A percentile compares a stretch with the other conserved stretches of the same genome.
Conservation (phyloP, 371 early-diverging fungal species). For the Mucor lusitanicus region DNA sequence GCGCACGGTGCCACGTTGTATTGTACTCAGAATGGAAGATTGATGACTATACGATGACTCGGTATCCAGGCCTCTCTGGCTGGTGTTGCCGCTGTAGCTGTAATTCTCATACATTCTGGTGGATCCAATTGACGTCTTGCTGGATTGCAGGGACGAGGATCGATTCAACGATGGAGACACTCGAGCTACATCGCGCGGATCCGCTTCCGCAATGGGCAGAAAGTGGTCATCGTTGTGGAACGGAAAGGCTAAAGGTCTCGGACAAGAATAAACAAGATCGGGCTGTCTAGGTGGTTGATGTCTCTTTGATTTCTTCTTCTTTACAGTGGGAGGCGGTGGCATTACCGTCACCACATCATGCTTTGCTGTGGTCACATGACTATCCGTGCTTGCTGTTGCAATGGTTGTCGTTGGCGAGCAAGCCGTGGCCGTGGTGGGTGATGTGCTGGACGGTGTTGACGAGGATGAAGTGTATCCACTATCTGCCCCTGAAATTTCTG, state of each 20-base stretch:
- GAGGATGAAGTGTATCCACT: conserved; percentile 47
- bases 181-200: conserved; percentile 50
- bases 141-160: conserved; percentile 22
- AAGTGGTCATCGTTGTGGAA: conserved; percentile 58
- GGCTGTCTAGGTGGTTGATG: conserved; percentile 38
- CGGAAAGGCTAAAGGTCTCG: conserved; percentile 53
- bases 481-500: conserved; percentile 38
- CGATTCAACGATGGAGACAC: conserved; percentile 31
- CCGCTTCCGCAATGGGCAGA: conserved; percentile 53
- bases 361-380: conserved; percentile 4
- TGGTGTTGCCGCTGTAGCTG: conserved; percentile 1
- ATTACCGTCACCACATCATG: neutral
- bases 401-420: neutral
- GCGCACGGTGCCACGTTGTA: conserved; percentile 47
- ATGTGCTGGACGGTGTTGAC: conserved; percentile 26
- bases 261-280: conserved; percentile 52
- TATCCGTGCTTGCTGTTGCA: neutral
- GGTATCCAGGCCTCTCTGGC: conserved; percentile 12
- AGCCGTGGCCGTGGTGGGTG: neutral
- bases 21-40: conserved; percentile 34
- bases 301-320: conserved; percentile 28
- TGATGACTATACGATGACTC: conserved; percentile 29
- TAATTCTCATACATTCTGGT: conserved; percentile 21
- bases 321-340: neutral
- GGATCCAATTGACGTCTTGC: conserved; percentile 18